A percentile compares a stretch with the other conserved stretches of the same genome.
Conservation (phyloP, 2,329 filamentous ascomycete genomes). For the Hypoxylon sp. region DNA sequence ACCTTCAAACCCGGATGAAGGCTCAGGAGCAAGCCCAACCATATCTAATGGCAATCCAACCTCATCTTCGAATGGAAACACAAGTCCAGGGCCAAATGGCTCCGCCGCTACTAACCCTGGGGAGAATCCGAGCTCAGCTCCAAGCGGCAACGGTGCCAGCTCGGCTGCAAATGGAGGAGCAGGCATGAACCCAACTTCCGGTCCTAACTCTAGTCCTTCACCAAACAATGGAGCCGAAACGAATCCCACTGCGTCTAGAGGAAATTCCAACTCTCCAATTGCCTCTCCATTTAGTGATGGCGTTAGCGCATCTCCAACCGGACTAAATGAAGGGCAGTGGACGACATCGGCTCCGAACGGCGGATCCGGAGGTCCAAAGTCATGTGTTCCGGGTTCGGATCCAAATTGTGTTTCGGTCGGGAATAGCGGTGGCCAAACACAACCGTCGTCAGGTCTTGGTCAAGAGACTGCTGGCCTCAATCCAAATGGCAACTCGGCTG, state of each 20-base stretch:
- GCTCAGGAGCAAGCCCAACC: constrained; percentile 10
- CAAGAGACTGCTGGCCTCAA: constrained; percentile 22
- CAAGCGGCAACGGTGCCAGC: constrained; percentile 9
- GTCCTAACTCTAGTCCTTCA: constrained; percentile 3
- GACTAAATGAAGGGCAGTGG: neutral
- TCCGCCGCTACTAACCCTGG: constrained; percentile 19
- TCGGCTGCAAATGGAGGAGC: constrained; percentile 22
- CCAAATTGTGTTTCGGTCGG: constrained; percentile 30
- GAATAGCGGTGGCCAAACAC: constrained; percentile 22
- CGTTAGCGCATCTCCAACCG: constrained; percentile 26
- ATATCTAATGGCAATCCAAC: constrained; percentile 11
- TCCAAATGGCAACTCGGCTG: constrained; percentile 12
- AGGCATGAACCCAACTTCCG: constrained; percentile 3
- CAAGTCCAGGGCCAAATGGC: constrained; percentile 7
- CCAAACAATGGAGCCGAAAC: constrained; percentile 10
- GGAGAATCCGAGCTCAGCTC: constrained; percentile 8
- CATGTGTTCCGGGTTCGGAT: constrained; percentile 36
- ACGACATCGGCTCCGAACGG: constrained; percentile 5
- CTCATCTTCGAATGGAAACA: constrained; percentile 19
- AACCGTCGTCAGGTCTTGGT: constrained; percentile 20
- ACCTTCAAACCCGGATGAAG: constrained; percentile 24
- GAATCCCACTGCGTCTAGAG: constrained; percentile 8
- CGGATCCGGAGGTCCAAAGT: constrained; percentile 15
- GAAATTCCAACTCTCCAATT: constrained; percentile 10
- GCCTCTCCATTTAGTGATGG: constrained; percentile 11